Evolutionary conservation across 805 yeast species (phyloP), one percentile per base, ranked within the genome.

Genomic region (Peterozyma xylosa): DNA sequence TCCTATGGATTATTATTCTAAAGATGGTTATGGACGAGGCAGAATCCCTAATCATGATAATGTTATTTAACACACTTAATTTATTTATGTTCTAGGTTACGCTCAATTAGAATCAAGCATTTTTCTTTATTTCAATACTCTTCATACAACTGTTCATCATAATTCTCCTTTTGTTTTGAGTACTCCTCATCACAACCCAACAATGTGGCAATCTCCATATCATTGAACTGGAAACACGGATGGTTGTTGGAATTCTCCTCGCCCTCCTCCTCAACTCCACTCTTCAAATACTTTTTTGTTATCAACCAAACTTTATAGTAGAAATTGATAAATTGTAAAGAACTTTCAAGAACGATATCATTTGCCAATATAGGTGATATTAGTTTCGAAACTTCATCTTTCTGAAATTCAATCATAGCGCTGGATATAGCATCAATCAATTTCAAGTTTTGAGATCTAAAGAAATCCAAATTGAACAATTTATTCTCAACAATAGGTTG

Each of bases 1-100:
- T 58, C 97, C 97, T 9, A 93, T 93, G 99, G 98, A 93, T 59
- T 93, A 91, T 59, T 93, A 93, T 57, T 80, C 83, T 7, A 75
- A 76, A 52, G 86, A 88, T 42, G 98, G 99, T 1, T 90, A 89
- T 55, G 97, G 97, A 10, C 73, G 97, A 50, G 97, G 96, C 5
- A 70, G 77, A 51, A 57, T 72, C 9, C 96, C 96, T 1, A 54
- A 65, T 42, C 75, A 64, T 53, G 33, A 47, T 21, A 44, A 46
- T 13, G 43, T 47, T 16, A 29, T 41, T 30, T 45, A 33, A 21
- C 21, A 14, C 30, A 32, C 18, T 33, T 11, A 16, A 40, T 29
- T 35, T 34, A 30, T 39, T 35, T 37, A 21, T 34, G 38, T 33
- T n/a, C 14, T 38, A 35, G 27, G 11, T 33, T 42, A 21, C 38